Evolutionary conservation across 495 filamentous ascomycete species (phyloP).

Genomic region (Neurospora sp.): DNA sequence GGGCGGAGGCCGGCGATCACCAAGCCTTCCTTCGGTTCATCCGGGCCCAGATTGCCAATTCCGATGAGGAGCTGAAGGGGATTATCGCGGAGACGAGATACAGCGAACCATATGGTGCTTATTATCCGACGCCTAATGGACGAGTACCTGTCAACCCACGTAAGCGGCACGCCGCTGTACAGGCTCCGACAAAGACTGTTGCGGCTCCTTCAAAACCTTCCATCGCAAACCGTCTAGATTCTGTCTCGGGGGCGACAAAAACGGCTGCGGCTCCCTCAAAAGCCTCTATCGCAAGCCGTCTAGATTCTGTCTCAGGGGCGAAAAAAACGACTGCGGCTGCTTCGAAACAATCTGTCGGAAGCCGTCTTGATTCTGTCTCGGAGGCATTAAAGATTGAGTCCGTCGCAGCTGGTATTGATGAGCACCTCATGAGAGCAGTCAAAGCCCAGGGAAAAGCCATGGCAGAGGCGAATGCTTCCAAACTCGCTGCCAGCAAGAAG

Average conservation of each 20-base stretch:
- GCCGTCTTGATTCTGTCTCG: not conserved
- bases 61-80: slow-evolving; percentile 62
- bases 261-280: not conserved
- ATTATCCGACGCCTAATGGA: not conserved
- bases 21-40: slow-evolving; percentile 55
- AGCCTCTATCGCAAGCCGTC: not conserved
- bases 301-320: too few species aligned
- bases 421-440: not conserved
- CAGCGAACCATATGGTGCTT: not conserved
- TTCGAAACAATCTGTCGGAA: too few species aligned
- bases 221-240: not conserved
- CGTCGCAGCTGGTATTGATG: not conserved
- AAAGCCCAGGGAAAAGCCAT: not conserved
- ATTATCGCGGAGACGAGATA: slow-evolving; percentile 52
- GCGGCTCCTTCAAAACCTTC: not conserved
- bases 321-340: too few species aligned
- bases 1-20: slow-evolving; percentile 14
- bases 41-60: slow-evolving; percentile 70
- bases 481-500: not conserved
- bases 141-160: not conserved
- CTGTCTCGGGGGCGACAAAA: not conserved
- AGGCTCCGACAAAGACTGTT: not conserved
- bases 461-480: not conserved
- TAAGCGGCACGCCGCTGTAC: not conserved
- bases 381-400: not conserved